Evolutionary conservation across 352 stramenopile species (phyloP), one percentile per base, ranked within the genome.

Genomic region (Globisporangium nodosum): DNA sequence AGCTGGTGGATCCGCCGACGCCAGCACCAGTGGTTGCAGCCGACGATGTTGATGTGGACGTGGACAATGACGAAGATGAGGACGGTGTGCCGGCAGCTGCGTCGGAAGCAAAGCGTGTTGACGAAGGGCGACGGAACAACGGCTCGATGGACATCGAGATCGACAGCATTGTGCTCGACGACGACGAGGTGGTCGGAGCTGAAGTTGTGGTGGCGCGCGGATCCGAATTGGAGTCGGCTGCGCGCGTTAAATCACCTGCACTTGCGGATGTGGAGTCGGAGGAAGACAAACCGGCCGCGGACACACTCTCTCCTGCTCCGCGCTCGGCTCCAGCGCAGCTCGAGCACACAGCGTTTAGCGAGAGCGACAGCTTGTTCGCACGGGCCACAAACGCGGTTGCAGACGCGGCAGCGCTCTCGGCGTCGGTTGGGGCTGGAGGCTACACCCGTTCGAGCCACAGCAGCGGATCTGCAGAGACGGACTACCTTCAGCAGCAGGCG

Each of bases 401-500:
- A 0, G 70, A 78, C 27, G 66, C 65, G 7, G 67, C 65, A n/a
- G 63, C 31, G 31, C 57, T 59, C n/a, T 51, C 51, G 9, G 51
- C 51, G 21, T 64, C 58, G 1, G 45, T 49, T 5, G 31, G 21
- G 2, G 39, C 47, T 61, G 16, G 45, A 49, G 24, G 55, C 40
- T n/a, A 73, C 56, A 31, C 80, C 52, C 58, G 69, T 64, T 39
- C 65, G 66, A 52, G 67, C 55, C 52, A 54, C 24, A 49, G 35
- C 37, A 15, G n/a, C 11, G 21, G 31, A 4, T 33, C 37, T 2
- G 51, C 42, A n/a, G 63, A 57, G 46, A 82, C 79, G 56, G 71
- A 81, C 9, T 73, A 72, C 56, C 65, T 85, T 39, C 70, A 87
- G 60, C 73, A 81, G 50, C 73, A 87, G 60, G 71, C 77, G 15